Conservation (phyloP, 768 basidiomycete genomes). For the Auriscalpium vulgare region DNA sequence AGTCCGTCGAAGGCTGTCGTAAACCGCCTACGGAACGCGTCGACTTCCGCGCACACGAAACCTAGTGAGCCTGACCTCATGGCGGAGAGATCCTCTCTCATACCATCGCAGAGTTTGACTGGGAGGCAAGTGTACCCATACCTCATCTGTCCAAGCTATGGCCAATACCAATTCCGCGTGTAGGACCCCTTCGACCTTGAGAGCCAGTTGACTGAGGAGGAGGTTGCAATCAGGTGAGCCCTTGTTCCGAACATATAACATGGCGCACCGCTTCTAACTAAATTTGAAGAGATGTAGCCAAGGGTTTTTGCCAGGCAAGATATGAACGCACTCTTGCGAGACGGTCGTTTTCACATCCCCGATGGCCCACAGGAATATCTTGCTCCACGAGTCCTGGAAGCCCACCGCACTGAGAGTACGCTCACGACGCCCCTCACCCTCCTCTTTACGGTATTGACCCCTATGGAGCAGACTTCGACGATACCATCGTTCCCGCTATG, state of each 20-base stretch:
- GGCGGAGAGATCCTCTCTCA: too few relatives aligned
- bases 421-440: not conserved
- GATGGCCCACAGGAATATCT: conserved; percentile 58
- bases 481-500: conserved; percentile 79
- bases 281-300: conserved; percentile 61
- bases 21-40: too few relatives aligned
- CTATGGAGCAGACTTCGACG: conserved; percentile 59
- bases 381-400: conserved; percentile 80
- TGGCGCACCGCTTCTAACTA: conserved; percentile 1
- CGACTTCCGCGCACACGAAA: too few relatives aligned
- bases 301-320: conserved; percentile 69
- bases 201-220: conserved; percentile 79
- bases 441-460: not conserved
- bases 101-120: conserved; percentile 10
- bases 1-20: too few relatives aligned
- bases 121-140: conserved; percentile 19
- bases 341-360: not conserved
- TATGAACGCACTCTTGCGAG: not conserved
- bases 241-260: not conserved
- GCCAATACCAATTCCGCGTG: not conserved
- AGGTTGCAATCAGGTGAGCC: conserved; percentile 74
- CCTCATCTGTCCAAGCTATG: not conserved
- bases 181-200: conserved; percentile 83
- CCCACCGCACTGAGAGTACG: conserved; percentile 81
- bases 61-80: too few relatives aligned